phyloP scores from a whole-genome alignment of 176 grass and related monocot species.

The Coix lacrymajobi region DNA sequence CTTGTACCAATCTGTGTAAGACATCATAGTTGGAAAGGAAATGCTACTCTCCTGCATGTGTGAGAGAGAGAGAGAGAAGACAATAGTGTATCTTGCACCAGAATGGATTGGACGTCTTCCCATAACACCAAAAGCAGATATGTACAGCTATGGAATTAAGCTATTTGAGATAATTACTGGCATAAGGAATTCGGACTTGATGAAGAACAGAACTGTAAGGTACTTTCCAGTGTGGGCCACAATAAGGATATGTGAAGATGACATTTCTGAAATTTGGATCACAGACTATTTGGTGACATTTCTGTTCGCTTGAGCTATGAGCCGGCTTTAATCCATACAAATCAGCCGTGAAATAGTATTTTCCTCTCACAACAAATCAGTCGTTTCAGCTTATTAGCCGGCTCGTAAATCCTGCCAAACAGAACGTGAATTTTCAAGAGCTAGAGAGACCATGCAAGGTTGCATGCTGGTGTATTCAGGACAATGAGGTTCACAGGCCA shows the following conservation, averaged over 20 bases:
- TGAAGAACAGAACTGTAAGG: not conserved
- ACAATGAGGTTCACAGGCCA: conserved; percentile 22
- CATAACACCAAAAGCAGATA: conserved; percentile 33
- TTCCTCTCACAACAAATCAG: no score
- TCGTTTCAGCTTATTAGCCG: no score
- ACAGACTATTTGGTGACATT: no score
- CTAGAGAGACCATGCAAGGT: conserved; percentile 35
- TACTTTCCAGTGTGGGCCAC: conserved; percentile 28
- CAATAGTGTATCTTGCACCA: no score
- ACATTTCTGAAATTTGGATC: not conserved
- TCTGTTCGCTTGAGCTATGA: no score
- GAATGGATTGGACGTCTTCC: conserved; percentile 33
- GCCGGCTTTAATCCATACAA: no score
- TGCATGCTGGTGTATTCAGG: conserved; percentile 38
- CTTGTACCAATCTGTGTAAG: not conserved
- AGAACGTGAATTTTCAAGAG: conserved; percentile 13
- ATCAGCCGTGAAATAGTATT: no score
- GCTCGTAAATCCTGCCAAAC: no score
- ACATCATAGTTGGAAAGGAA: not conserved
- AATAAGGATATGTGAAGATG: not conserved
- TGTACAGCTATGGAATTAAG: conserved; percentile 41
- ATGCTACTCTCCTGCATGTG: not conserved
- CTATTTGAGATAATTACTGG: conserved; percentile 35
- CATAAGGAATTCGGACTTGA: not conserved
- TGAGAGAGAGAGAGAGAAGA: not conserved